phyloP scores from a whole-genome alignment of 176 grass and related monocot genomes.

The Otatea glauca region DNA sequence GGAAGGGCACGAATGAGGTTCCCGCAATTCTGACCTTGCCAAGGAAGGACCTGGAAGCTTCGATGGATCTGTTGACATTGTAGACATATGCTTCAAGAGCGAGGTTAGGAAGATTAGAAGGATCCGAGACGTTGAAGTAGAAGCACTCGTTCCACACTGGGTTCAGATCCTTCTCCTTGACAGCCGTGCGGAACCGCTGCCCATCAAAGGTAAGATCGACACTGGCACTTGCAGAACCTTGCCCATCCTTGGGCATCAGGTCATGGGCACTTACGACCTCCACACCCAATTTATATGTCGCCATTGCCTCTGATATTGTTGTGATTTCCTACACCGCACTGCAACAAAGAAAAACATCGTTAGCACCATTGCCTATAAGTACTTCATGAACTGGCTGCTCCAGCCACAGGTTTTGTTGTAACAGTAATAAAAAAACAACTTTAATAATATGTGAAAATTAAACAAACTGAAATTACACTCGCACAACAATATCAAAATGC shows the following conservation, averaged over 20 bases:
- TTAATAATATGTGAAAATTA: not conserved
- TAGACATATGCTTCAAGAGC: constrained; percentile 91
- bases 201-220: constrained; percentile 91
- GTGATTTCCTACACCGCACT: not conserved
- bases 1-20: constrained; percentile 83
- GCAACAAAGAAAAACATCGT: constrained; percentile 10
- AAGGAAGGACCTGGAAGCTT: constrained; percentile 68
- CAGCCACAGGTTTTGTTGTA: not conserved
- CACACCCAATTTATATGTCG: constrained; percentile 75
- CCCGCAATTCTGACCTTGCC: constrained; percentile 91
- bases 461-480: not conserved
- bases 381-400: not conserved
- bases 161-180: constrained; percentile 89
- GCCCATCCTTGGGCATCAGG: constrained; percentile 93
- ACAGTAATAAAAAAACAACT: not conserved
- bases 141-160: constrained; percentile 86
- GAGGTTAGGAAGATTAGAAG: constrained; percentile 73
- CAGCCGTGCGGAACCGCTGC: constrained; percentile 79
- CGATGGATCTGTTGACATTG: constrained; percentile 63
- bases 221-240: constrained; percentile 80
- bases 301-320: constrained; percentile 42
- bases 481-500: not conserved
- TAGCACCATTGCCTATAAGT: not conserved
- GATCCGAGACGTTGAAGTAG: constrained; percentile 85
- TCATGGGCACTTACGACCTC: constrained; percentile 88